Evolutionary conservation across 192 early-diverging fungal species (phyloP), one percentile per base, ranked within the genome.

Genomic region (Entomortierella lignicola): DNA sequence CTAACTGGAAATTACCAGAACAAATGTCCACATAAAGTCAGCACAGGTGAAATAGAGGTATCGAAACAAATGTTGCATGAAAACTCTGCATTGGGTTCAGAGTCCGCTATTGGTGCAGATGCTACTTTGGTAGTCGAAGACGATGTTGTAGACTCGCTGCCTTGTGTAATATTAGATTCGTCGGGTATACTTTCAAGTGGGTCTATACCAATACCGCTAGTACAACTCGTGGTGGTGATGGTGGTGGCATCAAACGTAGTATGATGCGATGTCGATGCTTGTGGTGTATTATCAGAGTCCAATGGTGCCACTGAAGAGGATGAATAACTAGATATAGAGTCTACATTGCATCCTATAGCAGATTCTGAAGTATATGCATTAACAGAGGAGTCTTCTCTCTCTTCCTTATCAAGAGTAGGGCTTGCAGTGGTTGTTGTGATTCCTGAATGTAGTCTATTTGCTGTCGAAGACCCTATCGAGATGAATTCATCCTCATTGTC

Each of bases 11-110:
- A 48, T 73, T 83, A 88, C 87, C 93, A 94, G 66, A 90, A 94
- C 65, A 94, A 70, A 66, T 94, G 93, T 1, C 93, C 93, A 73
- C 93, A 94, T 26, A 93, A 67, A 11, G 93, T 94, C 44, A 94
- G 66, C 20, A 94, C 93, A 20, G 92, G 92, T 26, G 91, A 83
- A 10, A 85, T 85, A 18, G 93, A 90, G 13, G 93, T 92, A 64
- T 94, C 93, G 82, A 94, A 94, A 66, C 88, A 88, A 57, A 81
- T 79, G 29, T 79, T 79, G 62, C 75, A 79, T 3, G 75, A 79
- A 52, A 79, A 79, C 63, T 79, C 75, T 55, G 53, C 68, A 34
- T 58, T 72, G 2, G 59, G 37, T 51, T 71, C 69, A 25, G 69
- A 62, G 29, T 62, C 60, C 25, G 48, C 25, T 12, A 30, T 26